Evolutionary conservation across 1,284 basidiomycete species (phyloP).

Genomic region (Sanghuangporus weigelae): DNA sequence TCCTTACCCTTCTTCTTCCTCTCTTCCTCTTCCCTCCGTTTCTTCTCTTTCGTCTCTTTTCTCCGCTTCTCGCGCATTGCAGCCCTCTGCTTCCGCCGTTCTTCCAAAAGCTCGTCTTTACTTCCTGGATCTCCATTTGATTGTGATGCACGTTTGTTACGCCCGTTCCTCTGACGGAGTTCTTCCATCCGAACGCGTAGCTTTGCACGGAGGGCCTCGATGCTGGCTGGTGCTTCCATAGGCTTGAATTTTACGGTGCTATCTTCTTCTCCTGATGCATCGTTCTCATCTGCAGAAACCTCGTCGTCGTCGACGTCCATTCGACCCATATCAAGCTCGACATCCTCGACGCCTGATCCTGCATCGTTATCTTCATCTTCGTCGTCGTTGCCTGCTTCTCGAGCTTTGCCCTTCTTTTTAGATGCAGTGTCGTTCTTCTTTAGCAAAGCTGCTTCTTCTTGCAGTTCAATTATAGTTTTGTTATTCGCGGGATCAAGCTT

Average conservation of each 20-base stretch:
- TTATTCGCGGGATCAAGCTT: slow-evolving; percentile 90
- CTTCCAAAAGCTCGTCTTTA: slow-evolving; percentile 78
- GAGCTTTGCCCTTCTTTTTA: slow-evolving; percentile 34
- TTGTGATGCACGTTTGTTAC: slow-evolving; percentile 31
- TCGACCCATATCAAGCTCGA: slow-evolving; percentile 24
- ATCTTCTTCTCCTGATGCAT: slow-evolving; percentile 21
- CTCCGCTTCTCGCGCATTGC: slow-evolving; percentile 78
- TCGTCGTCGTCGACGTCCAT: slow-evolving; percentile 29
- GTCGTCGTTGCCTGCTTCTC: slow-evolving; percentile 25
- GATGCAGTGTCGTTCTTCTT: slow-evolving; percentile 43
- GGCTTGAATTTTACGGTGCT: slow-evolving; percentile 41
- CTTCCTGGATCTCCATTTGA: slow-evolving; percentile 36
- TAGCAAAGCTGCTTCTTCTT: slow-evolving; percentile 47
- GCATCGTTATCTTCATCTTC: slow-evolving; percentile 30
- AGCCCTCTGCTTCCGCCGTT: slow-evolving; percentile 69
- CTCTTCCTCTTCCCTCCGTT: slow-evolving; percentile 50
- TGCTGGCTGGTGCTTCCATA: slow-evolving; percentile 63
- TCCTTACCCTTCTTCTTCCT: slow-evolving; percentile 41
- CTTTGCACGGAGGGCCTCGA: slow-evolving; percentile 70
- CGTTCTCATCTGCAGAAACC: slow-evolving; percentile 21
- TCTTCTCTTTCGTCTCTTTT: slow-evolving; percentile 81
- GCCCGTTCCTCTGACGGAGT: slow-evolving; percentile 38
- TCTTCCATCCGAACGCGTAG: slow-evolving; percentile 72
- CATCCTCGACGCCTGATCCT: slow-evolving; percentile 15
- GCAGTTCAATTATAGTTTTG: slow-evolving; percentile 76